Conservation (phyloP, 495 filamentous ascomycete genomes). For the Evansstolkia leycettana region DNA sequence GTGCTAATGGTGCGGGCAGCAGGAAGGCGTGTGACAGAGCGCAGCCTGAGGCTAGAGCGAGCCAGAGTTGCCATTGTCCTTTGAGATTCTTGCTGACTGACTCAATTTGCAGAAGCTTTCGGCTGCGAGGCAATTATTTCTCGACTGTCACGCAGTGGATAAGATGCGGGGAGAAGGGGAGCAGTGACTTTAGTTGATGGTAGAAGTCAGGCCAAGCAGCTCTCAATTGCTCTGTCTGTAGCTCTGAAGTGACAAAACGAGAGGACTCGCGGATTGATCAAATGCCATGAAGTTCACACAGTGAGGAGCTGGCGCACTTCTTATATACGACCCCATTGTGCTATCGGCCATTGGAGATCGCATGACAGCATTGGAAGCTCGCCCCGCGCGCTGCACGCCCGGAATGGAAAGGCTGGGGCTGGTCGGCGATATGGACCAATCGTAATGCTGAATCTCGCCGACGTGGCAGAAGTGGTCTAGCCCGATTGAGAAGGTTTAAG, state of each 20-base stretch:
- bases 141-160: too few relatives aligned
- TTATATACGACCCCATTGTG: too few relatives aligned
- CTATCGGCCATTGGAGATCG: too few relatives aligned
- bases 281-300: too few relatives aligned
- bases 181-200: too few relatives aligned
- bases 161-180: too few relatives aligned
- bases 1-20: constrained; percentile 29
- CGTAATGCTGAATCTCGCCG: not conserved
- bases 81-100: not conserved
- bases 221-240: too few relatives aligned
- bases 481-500: not conserved
- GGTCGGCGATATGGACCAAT: constrained; percentile 3
- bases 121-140: not conserved
- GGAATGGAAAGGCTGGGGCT: too few relatives aligned
- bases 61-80: constrained; percentile 23
- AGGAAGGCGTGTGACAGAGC: constrained; percentile 24
- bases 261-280: too few relatives aligned
- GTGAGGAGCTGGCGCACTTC: too few relatives aligned
- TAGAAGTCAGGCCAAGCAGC: too few relatives aligned
- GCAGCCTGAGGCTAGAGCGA: constrained; percentile 30
- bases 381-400: not conserved
- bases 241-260: not conserved
- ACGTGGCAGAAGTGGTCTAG: not conserved
- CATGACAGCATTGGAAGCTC: too few relatives aligned
- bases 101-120: not conserved